phyloP scores from a whole-genome alignment of 2,329 filamentous ascomycete species.

The Penicillium sp. region DNA sequence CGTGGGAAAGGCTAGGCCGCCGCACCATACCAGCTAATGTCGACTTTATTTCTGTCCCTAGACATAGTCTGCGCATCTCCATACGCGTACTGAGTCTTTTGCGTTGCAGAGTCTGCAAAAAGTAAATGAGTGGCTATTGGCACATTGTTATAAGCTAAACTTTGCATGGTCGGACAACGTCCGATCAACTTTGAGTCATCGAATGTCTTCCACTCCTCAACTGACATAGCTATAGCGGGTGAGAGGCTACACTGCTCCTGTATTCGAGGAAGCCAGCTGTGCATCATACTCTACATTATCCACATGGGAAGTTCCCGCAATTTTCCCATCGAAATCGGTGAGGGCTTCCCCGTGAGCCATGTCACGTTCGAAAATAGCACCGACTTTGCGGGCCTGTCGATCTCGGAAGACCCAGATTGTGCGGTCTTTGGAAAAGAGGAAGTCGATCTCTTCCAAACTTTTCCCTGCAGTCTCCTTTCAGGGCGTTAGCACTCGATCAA shows the following conservation, averaged over 20 bases:
- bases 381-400: constrained; percentile 20
- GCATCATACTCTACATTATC: constrained; percentile 42
- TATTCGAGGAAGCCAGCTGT: neutral
- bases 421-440: constrained; percentile 20
- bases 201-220: neutral
- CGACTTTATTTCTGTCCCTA: too few relatives aligned
- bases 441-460: constrained; percentile 24
- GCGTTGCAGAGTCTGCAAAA: too few relatives aligned
- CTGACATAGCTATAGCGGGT: neutral
- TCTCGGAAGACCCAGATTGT: constrained; percentile 23
- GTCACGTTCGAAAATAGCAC: constrained; percentile 26
- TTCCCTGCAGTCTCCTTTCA: constrained; percentile 25
- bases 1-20: too few relatives aligned
- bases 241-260: neutral
- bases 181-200: too few relatives aligned
- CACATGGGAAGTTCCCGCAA: neutral
- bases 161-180: too few relatives aligned
- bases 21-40: too few relatives aligned
- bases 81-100: too few relatives aligned
- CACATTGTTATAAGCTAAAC: too few relatives aligned
- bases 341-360: constrained; percentile 28
- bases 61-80: too few relatives aligned
- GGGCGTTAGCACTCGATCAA: neutral
- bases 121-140: too few relatives aligned
- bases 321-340: constrained; percentile 33